Conservation (phyloP, 768 basidiomycete species). For the Strobilomyces echinocephalus region DNA sequence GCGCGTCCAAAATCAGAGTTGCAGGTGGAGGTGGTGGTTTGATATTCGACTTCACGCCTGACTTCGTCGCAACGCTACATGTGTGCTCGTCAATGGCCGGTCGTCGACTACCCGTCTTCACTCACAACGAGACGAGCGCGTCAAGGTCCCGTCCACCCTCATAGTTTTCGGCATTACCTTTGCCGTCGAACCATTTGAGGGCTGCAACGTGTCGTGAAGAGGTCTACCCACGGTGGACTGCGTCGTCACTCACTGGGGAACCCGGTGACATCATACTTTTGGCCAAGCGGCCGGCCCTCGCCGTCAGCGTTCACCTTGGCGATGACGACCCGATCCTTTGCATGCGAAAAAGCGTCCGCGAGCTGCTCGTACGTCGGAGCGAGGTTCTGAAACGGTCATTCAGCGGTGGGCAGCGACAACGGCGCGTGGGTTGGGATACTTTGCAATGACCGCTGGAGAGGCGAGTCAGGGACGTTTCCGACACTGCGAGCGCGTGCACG, state of each 20-base stretch:
- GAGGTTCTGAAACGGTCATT: constrained; percentile 54
- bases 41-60: constrained; percentile 83
- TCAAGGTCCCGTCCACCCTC: constrained; percentile 80
- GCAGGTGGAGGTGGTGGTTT: constrained; percentile 78
- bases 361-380: constrained; percentile 87
- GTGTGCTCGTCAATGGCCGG: neutral
- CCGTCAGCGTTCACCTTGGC: constrained; percentile 95
- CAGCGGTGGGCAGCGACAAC: neutral
- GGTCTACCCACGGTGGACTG: neutral
- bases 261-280: constrained; percentile 75
- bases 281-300: constrained; percentile 68
- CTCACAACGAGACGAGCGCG: constrained; percentile 70
- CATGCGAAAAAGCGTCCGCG: constrained; percentile 77
- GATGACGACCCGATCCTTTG: constrained; percentile 78
- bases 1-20: constrained; percentile 59
- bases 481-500: neutral
- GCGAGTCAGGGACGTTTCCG: neutral
- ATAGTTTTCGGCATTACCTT: constrained; percentile 65
- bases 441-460: constrained; percentile 77
- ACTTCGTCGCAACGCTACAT: constrained; percentile 63
- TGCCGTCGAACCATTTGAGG: constrained; percentile 82
- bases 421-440: constrained; percentile 35
- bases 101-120: neutral
- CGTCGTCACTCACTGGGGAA: constrained; percentile 68
- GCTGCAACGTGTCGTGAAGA: constrained; percentile 43